A percentile compares a stretch with the other conserved stretches of the same genome.
Conservation (phyloP, 441 rosid species). For the California macrophylla region DNA sequence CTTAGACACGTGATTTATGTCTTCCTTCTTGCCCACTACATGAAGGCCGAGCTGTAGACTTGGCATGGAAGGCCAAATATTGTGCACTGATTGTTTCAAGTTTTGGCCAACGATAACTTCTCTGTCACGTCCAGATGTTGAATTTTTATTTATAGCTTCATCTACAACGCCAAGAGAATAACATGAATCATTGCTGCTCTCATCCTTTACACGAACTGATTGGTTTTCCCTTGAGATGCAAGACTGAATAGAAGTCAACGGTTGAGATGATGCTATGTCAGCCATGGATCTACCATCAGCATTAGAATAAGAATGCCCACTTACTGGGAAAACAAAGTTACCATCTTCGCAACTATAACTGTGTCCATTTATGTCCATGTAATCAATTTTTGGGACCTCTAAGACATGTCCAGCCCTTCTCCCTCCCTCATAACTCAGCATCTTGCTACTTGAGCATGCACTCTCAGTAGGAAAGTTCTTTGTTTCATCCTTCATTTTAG, state of each 20-base stretch:
- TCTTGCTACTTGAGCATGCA: slow-evolving; percentile 27
- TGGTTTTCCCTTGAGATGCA: slow-evolving; percentile 21
- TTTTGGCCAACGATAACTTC: slow-evolving; percentile 16
- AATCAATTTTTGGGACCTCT: slow-evolving; percentile 24
- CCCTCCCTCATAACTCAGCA: slow-evolving; percentile 26
- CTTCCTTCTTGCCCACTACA: slow-evolving; percentile 21
- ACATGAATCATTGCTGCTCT: slow-evolving; percentile 22
- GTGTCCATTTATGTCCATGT: slow-evolving; percentile 26
- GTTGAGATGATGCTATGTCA: slow-evolving; percentile 23
- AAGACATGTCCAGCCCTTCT: slow-evolving; percentile 23
- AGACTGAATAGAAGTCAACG: slow-evolving; percentile 23
- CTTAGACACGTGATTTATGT: slow-evolving; percentile 21
- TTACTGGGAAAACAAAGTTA: slow-evolving; percentile 22
- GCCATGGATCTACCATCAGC: slow-evolving; percentile 24
- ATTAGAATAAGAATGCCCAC: slow-evolving; percentile 23
- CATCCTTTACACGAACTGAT: slow-evolving; percentile 22
- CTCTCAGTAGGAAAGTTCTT: slow-evolving; percentile 32
- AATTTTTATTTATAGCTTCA: slow-evolving; percentile 6
- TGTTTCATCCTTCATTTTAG: slow-evolving; percentile 34
- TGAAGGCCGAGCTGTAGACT: slow-evolving; percentile 17
- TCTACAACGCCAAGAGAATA: slow-evolving; percentile 26
- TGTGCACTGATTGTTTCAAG: slow-evolving; percentile 26
- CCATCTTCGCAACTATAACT: slow-evolving; percentile 29
- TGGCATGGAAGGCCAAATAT: slow-evolving; percentile 18
- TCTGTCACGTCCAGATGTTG: neutral